A percentile compares a stretch with the other conserved stretches of the same genome.
These are phyloP conservation scores for Dentipellis fragilis DNA, from an alignment of 768 basidiomycete genomes.

Conservation along the genomic window DNA sequence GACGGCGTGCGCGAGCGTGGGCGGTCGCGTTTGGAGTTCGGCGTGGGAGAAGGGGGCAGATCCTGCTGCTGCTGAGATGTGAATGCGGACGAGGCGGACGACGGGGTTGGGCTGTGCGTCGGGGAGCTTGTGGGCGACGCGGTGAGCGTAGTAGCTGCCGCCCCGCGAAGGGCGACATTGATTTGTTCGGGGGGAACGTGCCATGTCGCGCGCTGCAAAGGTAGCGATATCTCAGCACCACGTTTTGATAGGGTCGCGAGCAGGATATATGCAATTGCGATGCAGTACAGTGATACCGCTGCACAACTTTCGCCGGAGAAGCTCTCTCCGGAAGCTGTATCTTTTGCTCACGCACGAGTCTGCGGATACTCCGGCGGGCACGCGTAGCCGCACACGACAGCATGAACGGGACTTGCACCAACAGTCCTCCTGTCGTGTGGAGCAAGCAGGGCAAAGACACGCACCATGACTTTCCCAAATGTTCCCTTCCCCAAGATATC, in stretches of 20 bases:
- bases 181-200: conserved; percentile 57
- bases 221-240: not conserved
- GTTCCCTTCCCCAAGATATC: conserved; percentile 72
- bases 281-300: not conserved
- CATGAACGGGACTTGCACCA: not conserved
- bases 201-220: conserved; percentile 62
- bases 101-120: not conserved
- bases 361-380: not conserved
- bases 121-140: conserved; percentile 3
- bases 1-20: conserved; percentile 7
- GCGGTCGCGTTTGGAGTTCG: not conserved
- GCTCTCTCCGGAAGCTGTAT: too few species aligned
- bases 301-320: not conserved
- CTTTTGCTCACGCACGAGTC: too few species aligned
- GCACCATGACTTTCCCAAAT: conserved; percentile 85
- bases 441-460: conserved; percentile 15
- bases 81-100: not conserved
- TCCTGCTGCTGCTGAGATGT: not conserved
- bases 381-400: not conserved
- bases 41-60: not conserved
- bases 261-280: not conserved
- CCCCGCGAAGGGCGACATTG: conserved; percentile 47
- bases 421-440: not conserved
- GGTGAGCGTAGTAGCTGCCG: conserved; percentile 25
- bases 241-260: not conserved